phyloP scores from a whole-genome alignment of 2,329 filamentous ascomycete species.

The Arthrocladium fulminans region DNA sequence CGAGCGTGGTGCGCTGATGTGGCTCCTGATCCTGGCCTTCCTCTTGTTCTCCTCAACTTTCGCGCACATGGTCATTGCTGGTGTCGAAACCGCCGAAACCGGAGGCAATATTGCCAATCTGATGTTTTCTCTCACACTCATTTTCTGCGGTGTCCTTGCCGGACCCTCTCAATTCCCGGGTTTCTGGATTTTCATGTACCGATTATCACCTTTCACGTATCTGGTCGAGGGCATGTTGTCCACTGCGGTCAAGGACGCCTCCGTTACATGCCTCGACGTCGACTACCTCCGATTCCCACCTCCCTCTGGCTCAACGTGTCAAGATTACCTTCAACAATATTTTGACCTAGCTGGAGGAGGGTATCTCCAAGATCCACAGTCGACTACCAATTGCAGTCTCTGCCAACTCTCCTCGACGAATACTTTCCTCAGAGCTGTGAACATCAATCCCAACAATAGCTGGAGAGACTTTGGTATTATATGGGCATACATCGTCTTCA shows the following conservation, averaged over 20 bases:
- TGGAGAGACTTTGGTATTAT: conserved; percentile 66
- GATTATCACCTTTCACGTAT: conserved; percentile 74
- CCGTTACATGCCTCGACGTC: conserved; percentile 57
- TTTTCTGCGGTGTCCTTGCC: conserved; percentile 56
- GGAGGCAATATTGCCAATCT: conserved; percentile 56
- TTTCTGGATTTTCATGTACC: conserved; percentile 75
- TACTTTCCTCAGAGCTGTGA: conserved; percentile 36
- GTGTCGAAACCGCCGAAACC: conserved; percentile 59
- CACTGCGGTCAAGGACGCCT: conserved; percentile 58
- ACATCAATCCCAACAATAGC: conserved; percentile 38
- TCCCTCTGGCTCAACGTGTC: conserved; percentile 49
- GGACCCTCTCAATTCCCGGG: conserved; percentile 50
- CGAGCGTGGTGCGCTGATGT: conserved; percentile 55
- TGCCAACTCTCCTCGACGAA: conserved; percentile 41
- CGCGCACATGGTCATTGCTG: conserved; percentile 63
- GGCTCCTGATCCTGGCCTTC: conserved; percentile 57
- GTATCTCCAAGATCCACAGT: conserved; percentile 42
- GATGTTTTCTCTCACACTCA: conserved; percentile 49
- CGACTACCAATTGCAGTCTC: conserved; percentile 42
- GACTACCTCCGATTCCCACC: conserved; percentile 63
- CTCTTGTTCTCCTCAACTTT: conserved; percentile 65
- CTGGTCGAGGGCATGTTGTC: conserved; percentile 64
- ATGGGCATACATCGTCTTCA: conserved; percentile 58
- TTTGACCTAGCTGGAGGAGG: conserved; percentile 40
- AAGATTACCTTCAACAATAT: conserved; percentile 48